Evolutionary conservation across 257 asterid species (phyloP).

Genomic region (Cynanchum wilfordii): DNA sequence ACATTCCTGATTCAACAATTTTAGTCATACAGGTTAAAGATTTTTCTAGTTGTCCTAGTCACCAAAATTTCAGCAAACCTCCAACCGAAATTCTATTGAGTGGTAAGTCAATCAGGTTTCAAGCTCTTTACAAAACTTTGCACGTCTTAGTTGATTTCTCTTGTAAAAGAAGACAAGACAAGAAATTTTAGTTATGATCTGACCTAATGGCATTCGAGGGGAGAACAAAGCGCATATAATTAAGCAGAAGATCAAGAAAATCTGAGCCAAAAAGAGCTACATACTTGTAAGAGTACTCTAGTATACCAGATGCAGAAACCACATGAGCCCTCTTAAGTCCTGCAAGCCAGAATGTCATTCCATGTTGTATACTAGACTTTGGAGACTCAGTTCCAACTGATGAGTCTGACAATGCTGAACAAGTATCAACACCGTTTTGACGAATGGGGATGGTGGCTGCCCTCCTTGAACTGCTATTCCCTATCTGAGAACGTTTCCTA

Average conservation of each 20-base stretch:
- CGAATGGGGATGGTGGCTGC: constrained; percentile 67
- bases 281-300: constrained; percentile 84
- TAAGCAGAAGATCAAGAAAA: constrained; percentile 13
- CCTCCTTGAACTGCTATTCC: constrained; percentile 83
- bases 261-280: constrained; percentile 10
- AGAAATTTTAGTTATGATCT: constrained; percentile 1
- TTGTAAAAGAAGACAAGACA: not conserved
- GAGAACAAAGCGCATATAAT: not conserved
- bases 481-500: constrained; percentile 55
- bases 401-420: constrained; percentile 66
- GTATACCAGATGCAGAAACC: constrained; percentile 71
- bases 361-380: constrained; percentile 37
- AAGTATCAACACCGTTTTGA: constrained; percentile 64
- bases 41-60: not conserved
- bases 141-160: not conserved
- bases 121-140: not conserved
- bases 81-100: not conserved
- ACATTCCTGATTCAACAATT: not conserved
- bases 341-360: constrained; percentile 48
- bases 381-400: constrained; percentile 80
- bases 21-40: not conserved
- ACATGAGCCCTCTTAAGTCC: constrained; percentile 55
- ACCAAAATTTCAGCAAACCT: not conserved
- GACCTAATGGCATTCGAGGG: not conserved
- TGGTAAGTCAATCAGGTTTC: not conserved